Evolutionary conservation across 1,284 basidiomycete species (phyloP), one percentile per base, ranked within the genome.

Genomic region (Boletus nobilissimus): DNA sequence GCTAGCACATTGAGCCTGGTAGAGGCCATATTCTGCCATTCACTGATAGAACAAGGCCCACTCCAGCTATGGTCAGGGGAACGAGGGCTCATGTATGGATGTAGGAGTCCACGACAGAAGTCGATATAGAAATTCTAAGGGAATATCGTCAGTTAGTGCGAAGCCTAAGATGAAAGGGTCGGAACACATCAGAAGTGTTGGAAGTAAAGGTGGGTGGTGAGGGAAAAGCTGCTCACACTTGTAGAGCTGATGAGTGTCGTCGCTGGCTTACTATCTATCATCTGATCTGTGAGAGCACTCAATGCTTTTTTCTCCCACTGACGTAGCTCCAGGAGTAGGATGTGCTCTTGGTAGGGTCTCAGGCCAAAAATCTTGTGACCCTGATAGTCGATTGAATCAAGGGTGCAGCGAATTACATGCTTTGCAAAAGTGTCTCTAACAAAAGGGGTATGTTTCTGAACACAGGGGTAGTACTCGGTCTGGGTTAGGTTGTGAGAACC

Each of bases 61-160:
- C 22, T 66, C 65, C 65, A 66, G n/a, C 14, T 26, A 22, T 66
- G 40, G 18, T 13, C n/a, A 11, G 11, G 10, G 32, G 19, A 29
- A 5, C 32, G 22, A 13, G 67, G 74, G 14, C 70, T 76, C 67
- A 76, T 76, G 8, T 70, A 51, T 1, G 78, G 78, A 38, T 79
- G 78, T 1, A 79, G 74, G 0, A 76, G 24, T 6, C 62, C 62
- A 34, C 22, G 40, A 1, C 46, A n/a, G 4, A 79, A 72, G 24
- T 79, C 62, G 0, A 79, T 79, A 22, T 79, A 79, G 1, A 79
- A 79, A 13, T 79, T 79, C 77, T 79, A 57, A n/a, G n/a, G 19
- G 32, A 34, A 46, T 46, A 19, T 11, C 19, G 19, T 46, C 43
- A 46, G 19, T 46, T 19, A 46, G 43, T 19, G 19, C 19, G 19